Conservation (phyloP, 1,284 basidiomycete species). For the Hortiboletus rubellus region DNA sequence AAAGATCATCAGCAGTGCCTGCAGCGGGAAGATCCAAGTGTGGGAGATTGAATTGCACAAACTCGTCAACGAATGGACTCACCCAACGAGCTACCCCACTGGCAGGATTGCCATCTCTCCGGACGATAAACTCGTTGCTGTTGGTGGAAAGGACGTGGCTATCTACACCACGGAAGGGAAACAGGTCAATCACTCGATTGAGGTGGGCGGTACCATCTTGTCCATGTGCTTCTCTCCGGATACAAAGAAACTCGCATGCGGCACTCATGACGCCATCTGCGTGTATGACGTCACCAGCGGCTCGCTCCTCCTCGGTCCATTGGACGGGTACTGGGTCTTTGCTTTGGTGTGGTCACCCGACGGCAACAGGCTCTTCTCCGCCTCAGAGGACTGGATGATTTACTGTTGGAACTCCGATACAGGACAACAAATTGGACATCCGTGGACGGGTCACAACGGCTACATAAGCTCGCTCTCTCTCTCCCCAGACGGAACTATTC, state of each 20-base stretch:
- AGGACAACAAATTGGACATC: conserved; percentile 1
- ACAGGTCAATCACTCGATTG: neutral
- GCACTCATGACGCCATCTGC: neutral
- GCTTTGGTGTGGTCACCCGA: too few relatives aligned
- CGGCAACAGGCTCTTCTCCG: too few relatives aligned
- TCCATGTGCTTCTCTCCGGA: neutral
- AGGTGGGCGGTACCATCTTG: accelerated
- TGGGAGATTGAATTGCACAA: conserved; percentile 5
- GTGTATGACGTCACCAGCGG: conserved; percentile 6
- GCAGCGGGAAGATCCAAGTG: neutral
- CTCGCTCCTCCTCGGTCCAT: neutral
- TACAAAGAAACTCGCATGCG: conserved; percentile 3
- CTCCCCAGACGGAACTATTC: conserved; percentile 9
- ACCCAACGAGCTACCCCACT: accelerated
- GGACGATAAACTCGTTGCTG: neutral
- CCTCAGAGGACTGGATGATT: neutral
- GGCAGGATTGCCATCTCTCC: neutral
- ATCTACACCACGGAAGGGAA: neutral
- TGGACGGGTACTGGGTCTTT: too few relatives aligned
- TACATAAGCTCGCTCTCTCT: neutral
- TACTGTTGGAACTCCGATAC: conserved; percentile 12
- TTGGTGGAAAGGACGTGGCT: accelerated
- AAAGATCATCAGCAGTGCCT: neutral
- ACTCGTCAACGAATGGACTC: neutral
- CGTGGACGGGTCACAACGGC: neutral